Evolutionary conservation across 495 filamentous ascomycete species (phyloP).

Genomic region (Glutinoglossum americanum): DNA sequence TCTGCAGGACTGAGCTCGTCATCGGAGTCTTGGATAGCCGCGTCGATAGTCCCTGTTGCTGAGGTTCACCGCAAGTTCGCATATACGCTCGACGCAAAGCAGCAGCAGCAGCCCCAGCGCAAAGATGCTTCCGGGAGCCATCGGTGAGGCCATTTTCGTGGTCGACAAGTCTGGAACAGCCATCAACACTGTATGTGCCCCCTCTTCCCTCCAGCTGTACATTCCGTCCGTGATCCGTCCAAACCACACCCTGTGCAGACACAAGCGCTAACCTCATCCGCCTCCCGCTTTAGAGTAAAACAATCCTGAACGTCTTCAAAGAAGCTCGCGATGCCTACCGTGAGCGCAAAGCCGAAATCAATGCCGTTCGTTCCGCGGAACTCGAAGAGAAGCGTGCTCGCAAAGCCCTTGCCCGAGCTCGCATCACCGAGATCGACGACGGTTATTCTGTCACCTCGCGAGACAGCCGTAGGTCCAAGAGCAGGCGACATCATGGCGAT

Average conservation of each 20-base stretch:
- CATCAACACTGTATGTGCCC: slow-evolving; percentile 56
- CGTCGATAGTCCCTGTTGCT: too few species aligned
- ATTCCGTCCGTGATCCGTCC: too few species aligned
- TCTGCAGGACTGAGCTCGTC: too few species aligned
- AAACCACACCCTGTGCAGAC: too few species aligned
- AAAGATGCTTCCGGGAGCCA: slow-evolving; percentile 4
- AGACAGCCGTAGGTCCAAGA: too few species aligned
- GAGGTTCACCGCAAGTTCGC: too few species aligned
- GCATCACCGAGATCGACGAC: slow-evolving; percentile 32
- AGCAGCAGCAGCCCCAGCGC: background rate
- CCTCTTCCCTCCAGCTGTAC: background rate
- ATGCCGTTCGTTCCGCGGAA: slow-evolving; percentile 38
- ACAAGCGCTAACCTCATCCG: background rate
- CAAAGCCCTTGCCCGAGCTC: slow-evolving; percentile 24
- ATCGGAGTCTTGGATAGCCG: too few species aligned
- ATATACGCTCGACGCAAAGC: too few species aligned
- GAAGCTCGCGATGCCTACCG: slow-evolving; percentile 71
- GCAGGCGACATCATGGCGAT: background rate
- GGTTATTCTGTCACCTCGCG: slow-evolving; percentile 9
- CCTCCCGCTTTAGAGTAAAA: slow-evolving; percentile 45
- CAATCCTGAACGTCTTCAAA: slow-evolving; percentile 66
- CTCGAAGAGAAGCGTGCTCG: slow-evolving; percentile 29
- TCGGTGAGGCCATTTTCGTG: slow-evolving; percentile 63
- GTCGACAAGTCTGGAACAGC: slow-evolving; percentile 86
- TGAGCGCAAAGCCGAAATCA: slow-evolving; percentile 58